Evolutionary conservation across 2,329 filamentous ascomycete genomes (phyloP), one percentile per base, ranked within the genome.

Genomic region (Domatiomyces catenatus): DNA sequence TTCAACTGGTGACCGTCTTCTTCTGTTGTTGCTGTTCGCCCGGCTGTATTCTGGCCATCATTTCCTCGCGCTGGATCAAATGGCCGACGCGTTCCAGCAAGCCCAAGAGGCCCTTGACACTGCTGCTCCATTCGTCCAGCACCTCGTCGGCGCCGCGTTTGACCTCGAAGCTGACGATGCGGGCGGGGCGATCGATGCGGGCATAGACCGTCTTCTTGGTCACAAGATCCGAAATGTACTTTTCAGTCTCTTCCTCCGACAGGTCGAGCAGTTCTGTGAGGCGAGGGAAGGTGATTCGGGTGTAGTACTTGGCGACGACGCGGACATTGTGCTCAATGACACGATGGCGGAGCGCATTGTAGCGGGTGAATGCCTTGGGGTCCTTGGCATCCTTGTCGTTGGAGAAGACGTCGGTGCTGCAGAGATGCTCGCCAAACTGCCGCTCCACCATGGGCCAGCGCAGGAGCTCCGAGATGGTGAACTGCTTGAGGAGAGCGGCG

Each of bases 321-420:
- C 92, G 86, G 49, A 98, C 90, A 59, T 98, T 98, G 73, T 98
- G 92, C 73, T 98, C 92, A 62, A 98, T 98, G 55, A 98, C 92
- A 49, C 92, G 88, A 77, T 96, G 96, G 63, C 92, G 86, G 57
- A 98, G 74, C 65, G 95, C 92, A 64, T 92, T 78, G 88, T 90
- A 98, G 66, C 92, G 79, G 67, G 83, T 79, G 67, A 85, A 73
- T 24, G 88, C 84, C 69, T 94, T 90, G 54, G 83, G 76, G 60
- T 95, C 88, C 32, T 75, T 72, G 5, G 83, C 81, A 58, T 81
- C 73, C 47, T 66, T 66, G 47, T 76, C 70, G 22, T 76, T 76
- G 60, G 86, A 83, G 64, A 98, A 98, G 50, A 98, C 84, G 64
- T 98, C 92, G 7, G 87, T 94, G 59, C 75, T 74, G 69, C 84